Evolutionary conservation across 345 rosid genomes (phyloP), one percentile per base, ranked within the genome.

Genomic region (Euphorbia tirucalli): DNA sequence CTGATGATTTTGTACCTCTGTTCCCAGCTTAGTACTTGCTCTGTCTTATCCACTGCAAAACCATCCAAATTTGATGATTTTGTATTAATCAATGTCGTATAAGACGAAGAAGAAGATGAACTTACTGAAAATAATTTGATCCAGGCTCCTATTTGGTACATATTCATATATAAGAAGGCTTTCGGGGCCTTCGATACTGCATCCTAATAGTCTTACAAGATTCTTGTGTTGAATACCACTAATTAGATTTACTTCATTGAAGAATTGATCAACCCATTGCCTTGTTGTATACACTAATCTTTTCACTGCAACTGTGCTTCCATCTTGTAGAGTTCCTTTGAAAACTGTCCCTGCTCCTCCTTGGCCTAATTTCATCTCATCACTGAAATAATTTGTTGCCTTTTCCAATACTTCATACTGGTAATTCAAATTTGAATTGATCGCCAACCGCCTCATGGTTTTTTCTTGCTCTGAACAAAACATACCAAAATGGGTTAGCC

Each of bases 181-280:
- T 50, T 90, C 91, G 0, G 93, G 96, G 46, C 97, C 97, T 86
- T 90, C 93, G 22, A 90, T 88, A 78, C 93, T 88, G 75, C 97
- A 92, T 24, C 97, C 97, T 65, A 92, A 71, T 25, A 92, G 89
- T 65, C 74, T 82, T 25, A 90, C 91, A 39, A 92, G 85, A 80
- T 88, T 88, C 78, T 80, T 71, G 80, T 92, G 96, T 60, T 84
- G 81, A 65, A 88, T 83, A 48, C 86, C 85, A 21, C 83, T 88
- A 68, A 88, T 92, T 75, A 87, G 59, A 74, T 90, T 87, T 35
- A 90, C 92, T 80, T 92, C 96, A 55, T 90, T 90, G 71, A 88
- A 92, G 88, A 92, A 92, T 43, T 87, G 86, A 76, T 90, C 96
- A 11, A 79, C 96, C 93, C 96, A 88, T 59, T 88, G 92, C 22